Conservation (phyloP, 371 early-diverging fungal species). For the Coemansia sp. region DNA sequence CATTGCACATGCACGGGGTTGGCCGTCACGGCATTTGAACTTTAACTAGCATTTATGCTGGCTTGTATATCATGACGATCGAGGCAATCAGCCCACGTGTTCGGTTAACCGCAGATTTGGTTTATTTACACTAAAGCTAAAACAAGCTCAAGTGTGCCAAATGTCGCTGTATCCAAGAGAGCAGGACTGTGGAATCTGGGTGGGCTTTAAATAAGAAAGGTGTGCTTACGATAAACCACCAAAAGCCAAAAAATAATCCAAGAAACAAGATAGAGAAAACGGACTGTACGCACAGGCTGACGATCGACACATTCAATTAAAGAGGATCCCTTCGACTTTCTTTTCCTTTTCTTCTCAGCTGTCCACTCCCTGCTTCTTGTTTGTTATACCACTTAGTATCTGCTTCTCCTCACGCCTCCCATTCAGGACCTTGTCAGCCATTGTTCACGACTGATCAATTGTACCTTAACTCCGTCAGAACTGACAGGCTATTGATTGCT, state of each 20-base stretch:
- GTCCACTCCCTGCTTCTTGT: background rate
- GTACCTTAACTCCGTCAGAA: background rate
- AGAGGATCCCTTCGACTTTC: background rate
- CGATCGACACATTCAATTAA: background rate
- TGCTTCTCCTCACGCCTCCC: background rate
- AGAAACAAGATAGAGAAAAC: background rate
- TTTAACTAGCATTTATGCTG: no score
- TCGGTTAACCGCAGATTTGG: background rate
- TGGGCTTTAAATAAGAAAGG: background rate
- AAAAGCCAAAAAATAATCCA: background rate
- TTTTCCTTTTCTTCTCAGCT: background rate
- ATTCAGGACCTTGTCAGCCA: background rate
- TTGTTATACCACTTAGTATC: background rate
- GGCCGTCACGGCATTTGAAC: no score
- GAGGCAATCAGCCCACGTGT: background rate
- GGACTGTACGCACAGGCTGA: background rate
- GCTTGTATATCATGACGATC: background rate
- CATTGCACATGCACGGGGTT: no score
- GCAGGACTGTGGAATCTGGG: background rate
- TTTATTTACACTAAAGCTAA: background rate
- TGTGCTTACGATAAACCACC: background rate
- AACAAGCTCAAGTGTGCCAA: background rate
- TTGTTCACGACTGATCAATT: conserved; percentile 2
- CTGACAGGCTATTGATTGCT: background rate
- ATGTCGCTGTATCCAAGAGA: background rate